These are phyloP conservation scores for Cryptococcus sp. DNA, from an alignment of 1,284 basidiomycete genomes.

Conservation along the genomic window DNA sequence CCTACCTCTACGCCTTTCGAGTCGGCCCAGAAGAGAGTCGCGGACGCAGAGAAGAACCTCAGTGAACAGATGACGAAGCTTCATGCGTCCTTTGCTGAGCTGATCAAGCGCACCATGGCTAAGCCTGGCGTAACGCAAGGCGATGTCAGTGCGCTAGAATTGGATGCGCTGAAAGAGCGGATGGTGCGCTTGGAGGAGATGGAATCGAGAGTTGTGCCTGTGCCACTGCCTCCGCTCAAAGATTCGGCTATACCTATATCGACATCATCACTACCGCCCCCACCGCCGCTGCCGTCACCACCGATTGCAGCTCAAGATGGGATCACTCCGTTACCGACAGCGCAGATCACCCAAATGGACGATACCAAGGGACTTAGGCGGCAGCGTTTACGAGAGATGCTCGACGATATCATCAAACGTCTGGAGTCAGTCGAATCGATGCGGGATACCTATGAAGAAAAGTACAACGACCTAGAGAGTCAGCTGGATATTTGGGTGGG, in stretches of 20 bases:
- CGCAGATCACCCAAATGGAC: no score
- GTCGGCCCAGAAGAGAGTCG: slow-evolving; percentile 11
- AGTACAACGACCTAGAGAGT: slow-evolving; percentile 7
- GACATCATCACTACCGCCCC: not conserved
- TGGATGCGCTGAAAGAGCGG: slow-evolving; percentile 19
- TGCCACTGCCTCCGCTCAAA: not conserved
- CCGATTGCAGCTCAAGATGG: not conserved
- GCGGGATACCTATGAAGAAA: slow-evolving; percentile 1
- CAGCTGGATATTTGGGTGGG: not conserved
- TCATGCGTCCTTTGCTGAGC: slow-evolving; percentile 10
- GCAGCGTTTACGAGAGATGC: slow-evolving; percentile 4
- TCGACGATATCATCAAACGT: slow-evolving; percentile 13
- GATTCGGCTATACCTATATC: not conserved
- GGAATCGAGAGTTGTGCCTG: not conserved
- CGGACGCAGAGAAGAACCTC: slow-evolving; percentile 10
- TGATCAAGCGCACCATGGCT: slow-evolving; percentile 13
- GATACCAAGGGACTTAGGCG: not conserved
- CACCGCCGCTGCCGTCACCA: slow-evolving; percentile 5
- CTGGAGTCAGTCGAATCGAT: slow-evolving; percentile 8
- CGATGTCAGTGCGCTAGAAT: slow-evolving; percentile 6
- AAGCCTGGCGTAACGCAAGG: slow-evolving; percentile 5
- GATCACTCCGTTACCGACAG: not conserved
- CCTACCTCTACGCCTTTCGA: slow-evolving; percentile 5
- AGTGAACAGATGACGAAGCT: slow-evolving; percentile 12
- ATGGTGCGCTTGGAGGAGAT: slow-evolving; percentile 14